phyloP scores from a whole-genome alignment of 2,329 filamentous ascomycete species.

The Phaeosphaeriaceae sp. region DNA sequence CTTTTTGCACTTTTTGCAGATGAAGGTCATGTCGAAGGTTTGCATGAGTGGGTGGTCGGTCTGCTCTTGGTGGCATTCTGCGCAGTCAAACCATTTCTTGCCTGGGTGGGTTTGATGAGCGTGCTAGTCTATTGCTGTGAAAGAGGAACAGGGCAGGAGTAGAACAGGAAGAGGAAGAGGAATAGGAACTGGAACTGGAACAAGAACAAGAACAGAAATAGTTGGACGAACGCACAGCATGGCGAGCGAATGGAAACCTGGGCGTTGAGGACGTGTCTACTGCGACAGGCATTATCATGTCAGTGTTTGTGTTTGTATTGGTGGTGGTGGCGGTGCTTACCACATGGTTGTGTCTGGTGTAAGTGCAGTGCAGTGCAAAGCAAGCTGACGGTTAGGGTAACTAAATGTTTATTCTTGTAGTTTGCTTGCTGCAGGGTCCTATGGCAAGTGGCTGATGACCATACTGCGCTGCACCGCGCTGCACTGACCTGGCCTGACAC shows the following conservation, averaged over 20 bases:
- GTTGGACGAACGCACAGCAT: slow-evolving; percentile 77
- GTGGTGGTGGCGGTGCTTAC: slow-evolving; percentile 23
- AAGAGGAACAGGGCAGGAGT: too few species aligned
- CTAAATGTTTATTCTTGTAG: too few species aligned
- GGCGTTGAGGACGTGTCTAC: slow-evolving; percentile 98
- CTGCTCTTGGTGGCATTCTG: slow-evolving; percentile 86
- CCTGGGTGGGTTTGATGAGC: slow-evolving; percentile 56
- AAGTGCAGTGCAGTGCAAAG: background rate
- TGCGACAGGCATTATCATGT: slow-evolving; percentile 50
- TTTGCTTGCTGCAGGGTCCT: too few species aligned
- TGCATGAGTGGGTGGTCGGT: slow-evolving; percentile 79
- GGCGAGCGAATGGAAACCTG: slow-evolving; percentile 95
- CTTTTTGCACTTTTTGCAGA: slow-evolving; percentile 99
- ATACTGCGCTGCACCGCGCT: too few species aligned
- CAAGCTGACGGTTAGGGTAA: too few species aligned
- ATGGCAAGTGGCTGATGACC: too few species aligned
- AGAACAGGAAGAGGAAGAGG: too few species aligned
- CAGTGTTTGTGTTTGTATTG: slow-evolving; percentile 19
- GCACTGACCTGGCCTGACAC: too few species aligned
- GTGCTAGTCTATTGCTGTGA: too few species aligned
- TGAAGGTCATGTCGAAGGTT: slow-evolving; percentile 87
- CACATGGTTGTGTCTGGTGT: slow-evolving; percentile 27
- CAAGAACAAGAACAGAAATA: background rate
- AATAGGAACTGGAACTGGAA: too few species aligned
- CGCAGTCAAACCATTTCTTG: slow-evolving; percentile 98